phyloP scores from a whole-genome alignment of 345 rosid genomes.

The Eucalyptus caleyi region DNA sequence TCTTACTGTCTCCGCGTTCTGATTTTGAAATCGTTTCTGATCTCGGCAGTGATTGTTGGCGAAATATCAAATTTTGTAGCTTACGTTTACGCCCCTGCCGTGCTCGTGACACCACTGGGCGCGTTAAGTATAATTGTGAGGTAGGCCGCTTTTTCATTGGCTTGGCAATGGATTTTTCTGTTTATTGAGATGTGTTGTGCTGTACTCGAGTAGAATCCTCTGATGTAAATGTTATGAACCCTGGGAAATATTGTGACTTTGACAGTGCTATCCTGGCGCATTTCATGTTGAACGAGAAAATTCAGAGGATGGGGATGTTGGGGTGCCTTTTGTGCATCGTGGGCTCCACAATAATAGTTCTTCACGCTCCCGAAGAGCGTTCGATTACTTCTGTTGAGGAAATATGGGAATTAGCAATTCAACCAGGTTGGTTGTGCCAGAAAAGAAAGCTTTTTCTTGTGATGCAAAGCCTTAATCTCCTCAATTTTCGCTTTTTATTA shows the following conservation, averaged over 20 bases:
- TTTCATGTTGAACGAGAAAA: slow-evolving; percentile 54
- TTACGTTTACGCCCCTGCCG: slow-evolving; percentile 72
- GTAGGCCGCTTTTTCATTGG: slow-evolving; percentile 3
- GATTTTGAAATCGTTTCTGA: not conserved
- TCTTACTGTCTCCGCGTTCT: not conserved
- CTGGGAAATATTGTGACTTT: not conserved
- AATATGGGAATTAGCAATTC: slow-evolving; percentile 65
- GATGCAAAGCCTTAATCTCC: not conserved
- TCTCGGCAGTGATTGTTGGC: slow-evolving; percentile 56
- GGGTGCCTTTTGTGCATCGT: slow-evolving; percentile 72
- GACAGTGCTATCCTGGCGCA: slow-evolving; percentile 71
- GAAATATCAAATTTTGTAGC: slow-evolving; percentile 71
- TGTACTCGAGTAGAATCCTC: not conserved
- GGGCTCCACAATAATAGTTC: slow-evolving; percentile 61
- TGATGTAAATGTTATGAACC: not conserved
- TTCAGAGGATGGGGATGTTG: slow-evolving; percentile 60
- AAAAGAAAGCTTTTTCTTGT: not conserved
- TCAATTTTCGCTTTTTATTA: not conserved
- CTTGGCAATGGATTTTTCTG: not conserved
- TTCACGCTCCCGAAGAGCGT: slow-evolving; percentile 58
- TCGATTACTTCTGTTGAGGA: slow-evolving; percentile 40
- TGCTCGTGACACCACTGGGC: slow-evolving; percentile 68
- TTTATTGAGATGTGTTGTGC: not conserved
- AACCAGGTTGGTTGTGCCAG: slow-evolving; percentile 36
- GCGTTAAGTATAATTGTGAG: slow-evolving; percentile 74